phyloP scores from a whole-genome alignment of 495 filamentous ascomycete genomes.

The Evansstolkia leycettana region DNA sequence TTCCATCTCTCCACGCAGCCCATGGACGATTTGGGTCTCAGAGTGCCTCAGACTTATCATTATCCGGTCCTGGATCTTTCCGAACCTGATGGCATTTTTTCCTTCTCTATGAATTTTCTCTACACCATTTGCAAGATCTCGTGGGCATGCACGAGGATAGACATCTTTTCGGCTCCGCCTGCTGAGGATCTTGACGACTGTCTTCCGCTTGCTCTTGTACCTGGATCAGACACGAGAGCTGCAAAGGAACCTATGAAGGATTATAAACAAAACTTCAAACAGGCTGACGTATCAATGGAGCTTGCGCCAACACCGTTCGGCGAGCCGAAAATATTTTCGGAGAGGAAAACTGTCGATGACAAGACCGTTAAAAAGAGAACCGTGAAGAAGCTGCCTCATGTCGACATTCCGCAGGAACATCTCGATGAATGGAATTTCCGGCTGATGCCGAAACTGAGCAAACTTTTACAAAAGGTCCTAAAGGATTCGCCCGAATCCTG shows the following conservation, averaged over 20 bases:
- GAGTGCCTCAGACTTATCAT: slow-evolving; percentile 33
- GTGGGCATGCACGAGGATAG: slow-evolving; percentile 33
- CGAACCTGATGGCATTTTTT: slow-evolving; percentile 32
- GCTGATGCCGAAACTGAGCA: slow-evolving; percentile 59
- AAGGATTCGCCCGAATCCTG: slow-evolving; percentile 53
- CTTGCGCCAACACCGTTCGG: slow-evolving; percentile 11
- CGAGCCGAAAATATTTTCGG: slow-evolving; percentile 14
- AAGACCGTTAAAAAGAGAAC: slow-evolving; percentile 28
- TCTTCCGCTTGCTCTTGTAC: slow-evolving; percentile 32
- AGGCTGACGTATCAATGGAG: slow-evolving; percentile 11
- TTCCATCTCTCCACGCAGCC: slow-evolving; percentile 43
- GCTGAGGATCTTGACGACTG: slow-evolving; percentile 34
- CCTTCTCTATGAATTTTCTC: slow-evolving; percentile 37
- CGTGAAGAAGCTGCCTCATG: slow-evolving; percentile 29
- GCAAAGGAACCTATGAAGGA: slow-evolving; percentile 12
- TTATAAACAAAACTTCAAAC: slow-evolving; percentile 8
- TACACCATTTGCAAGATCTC: slow-evolving; percentile 34
- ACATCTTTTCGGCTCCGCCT: slow-evolving; percentile 30
- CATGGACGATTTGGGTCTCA: slow-evolving; percentile 31
- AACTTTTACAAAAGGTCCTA: slow-evolving; percentile 52
- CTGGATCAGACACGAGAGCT: slow-evolving; percentile 20
- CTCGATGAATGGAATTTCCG: slow-evolving; percentile 59
- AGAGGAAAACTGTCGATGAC: slow-evolving; percentile 16
- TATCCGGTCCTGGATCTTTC: slow-evolving; percentile 37
- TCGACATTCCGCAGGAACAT: slow-evolving; percentile 46